A percentile compares a stretch with the other conserved stretches of the same genome.
phyloP scores from a whole-genome alignment of 2,329 filamentous ascomycete species.

The Akanthomyces uredinophilus region DNA sequence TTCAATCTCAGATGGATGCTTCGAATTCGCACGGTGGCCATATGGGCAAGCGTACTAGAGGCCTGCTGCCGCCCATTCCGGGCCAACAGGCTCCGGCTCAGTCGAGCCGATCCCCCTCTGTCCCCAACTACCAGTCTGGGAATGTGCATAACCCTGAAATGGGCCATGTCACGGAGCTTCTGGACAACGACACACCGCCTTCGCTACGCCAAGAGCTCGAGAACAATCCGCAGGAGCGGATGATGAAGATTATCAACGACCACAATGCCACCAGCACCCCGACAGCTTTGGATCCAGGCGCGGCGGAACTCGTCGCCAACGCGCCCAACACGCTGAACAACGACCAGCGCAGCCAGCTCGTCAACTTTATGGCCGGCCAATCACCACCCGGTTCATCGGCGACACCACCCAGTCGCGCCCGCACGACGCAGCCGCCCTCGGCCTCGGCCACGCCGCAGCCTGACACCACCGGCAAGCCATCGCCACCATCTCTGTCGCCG shows the following conservation, averaged over 20 bases:
- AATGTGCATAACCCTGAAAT: slow-evolving; percentile 38
- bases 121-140: slow-evolving; percentile 26
- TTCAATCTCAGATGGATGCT: slow-evolving; percentile 41
- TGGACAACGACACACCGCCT: slow-evolving; percentile 48
- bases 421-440: slow-evolving; percentile 19
- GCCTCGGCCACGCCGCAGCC: slow-evolving; percentile 18
- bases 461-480: slow-evolving; percentile 21
- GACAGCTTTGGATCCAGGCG: slow-evolving; percentile 49
- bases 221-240: slow-evolving; percentile 53
- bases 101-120: slow-evolving; percentile 25
- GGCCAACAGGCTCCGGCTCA: slow-evolving; percentile 28
- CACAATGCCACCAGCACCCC: slow-evolving; percentile 51
- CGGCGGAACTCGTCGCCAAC: slow-evolving; percentile 45
- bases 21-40: slow-evolving; percentile 35
- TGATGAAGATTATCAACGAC: slow-evolving; percentile 62
- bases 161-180: slow-evolving; percentile 56
- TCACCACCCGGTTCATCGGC: slow-evolving; percentile 22
- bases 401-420: slow-evolving; percentile 10
- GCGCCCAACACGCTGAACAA: slow-evolving; percentile 49
- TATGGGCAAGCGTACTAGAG: slow-evolving; percentile 45
- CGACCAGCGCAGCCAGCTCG: slow-evolving; percentile 54
- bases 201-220: slow-evolving; percentile 53
- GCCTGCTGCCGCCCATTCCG: slow-evolving; percentile 51
- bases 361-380: slow-evolving; percentile 54
- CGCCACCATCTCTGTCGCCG: slow-evolving; percentile 42